phyloP scores from a whole-genome alignment of 1,284 basidiomycete genomes.

The Spongispora temasekensis region DNA sequence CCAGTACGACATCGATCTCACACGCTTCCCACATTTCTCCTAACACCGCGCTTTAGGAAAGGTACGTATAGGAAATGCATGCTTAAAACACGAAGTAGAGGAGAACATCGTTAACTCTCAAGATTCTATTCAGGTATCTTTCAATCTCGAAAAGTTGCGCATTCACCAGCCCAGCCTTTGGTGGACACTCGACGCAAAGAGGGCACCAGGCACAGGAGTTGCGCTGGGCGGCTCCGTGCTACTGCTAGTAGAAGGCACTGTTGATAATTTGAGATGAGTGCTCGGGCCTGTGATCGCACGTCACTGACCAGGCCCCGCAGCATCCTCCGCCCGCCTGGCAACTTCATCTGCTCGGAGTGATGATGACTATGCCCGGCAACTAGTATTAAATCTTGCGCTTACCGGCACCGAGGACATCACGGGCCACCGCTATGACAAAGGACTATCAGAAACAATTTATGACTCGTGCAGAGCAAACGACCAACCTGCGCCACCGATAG shows the following conservation, averaged over 20 bases:
- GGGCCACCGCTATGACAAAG: neutral
- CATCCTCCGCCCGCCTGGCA: neutral
- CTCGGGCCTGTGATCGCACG: neutral
- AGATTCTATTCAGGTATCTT: too few relatives aligned
- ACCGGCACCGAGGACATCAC: conserved; percentile 3
- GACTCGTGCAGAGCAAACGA: neutral
- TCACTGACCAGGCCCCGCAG: conserved; percentile 9
- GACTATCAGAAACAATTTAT: neutral
- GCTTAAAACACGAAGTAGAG: too few relatives aligned
- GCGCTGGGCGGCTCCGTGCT: neutral
- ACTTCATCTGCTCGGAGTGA: neutral
- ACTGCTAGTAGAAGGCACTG: neutral
- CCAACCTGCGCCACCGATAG: conserved; percentile 11
- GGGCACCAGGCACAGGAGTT: conserved; percentile 6
- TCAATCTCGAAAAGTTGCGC: too few relatives aligned
- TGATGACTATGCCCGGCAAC: neutral
- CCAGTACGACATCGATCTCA: neutral
- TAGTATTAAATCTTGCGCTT: neutral
- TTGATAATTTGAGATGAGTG: neutral
- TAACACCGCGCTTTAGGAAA: too few relatives aligned
- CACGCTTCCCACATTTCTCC: too few relatives aligned
- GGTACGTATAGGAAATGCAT: too few relatives aligned
- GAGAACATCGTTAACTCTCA: too few relatives aligned
- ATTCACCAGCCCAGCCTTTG: conserved; percentile 8
- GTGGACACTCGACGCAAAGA: conserved; percentile 11